phyloP scores from a whole-genome alignment of 306 rosid genomes.

The Quercus gilva region DNA sequence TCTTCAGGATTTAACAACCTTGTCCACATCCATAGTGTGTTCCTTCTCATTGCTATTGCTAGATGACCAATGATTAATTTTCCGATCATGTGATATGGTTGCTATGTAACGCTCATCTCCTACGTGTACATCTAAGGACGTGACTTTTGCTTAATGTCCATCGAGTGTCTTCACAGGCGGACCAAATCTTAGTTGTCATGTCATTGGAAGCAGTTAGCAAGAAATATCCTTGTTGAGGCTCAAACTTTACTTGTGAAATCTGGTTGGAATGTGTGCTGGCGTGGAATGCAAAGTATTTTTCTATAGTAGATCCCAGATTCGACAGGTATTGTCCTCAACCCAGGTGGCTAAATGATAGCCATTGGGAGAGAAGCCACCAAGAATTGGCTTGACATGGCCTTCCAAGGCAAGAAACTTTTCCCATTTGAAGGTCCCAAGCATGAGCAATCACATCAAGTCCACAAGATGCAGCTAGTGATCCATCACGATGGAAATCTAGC shows the following conservation, averaged over 20 bases:
- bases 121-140: conserved; percentile 63
- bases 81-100: conserved; percentile 10
- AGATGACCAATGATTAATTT: conserved; percentile 5
- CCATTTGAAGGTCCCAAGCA: conserved; percentile 96
- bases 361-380: conserved; percentile 80
- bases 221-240: conserved; percentile 95
- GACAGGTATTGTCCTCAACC: conserved; percentile 84
- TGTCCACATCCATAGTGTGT: conserved; percentile 30
- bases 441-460: conserved; percentile 82
- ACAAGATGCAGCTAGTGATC: conserved; percentile 87
- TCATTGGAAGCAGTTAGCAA: conserved; percentile 89
- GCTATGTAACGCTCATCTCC: conserved; percentile 76
- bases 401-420: conserved; percentile 87
- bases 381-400: conserved; percentile 93
- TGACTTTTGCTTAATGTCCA: conserved; percentile 88
- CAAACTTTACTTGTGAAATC: conserved; percentile 84
- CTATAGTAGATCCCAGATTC: conserved; percentile 91
- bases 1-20: too few species aligned
- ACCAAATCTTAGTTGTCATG: conserved; percentile 82
- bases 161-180: conserved; percentile 74
- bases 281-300: conserved; percentile 70
- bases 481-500: conserved; percentile 76
- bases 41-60: conserved; percentile 35
- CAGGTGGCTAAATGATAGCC: conserved; percentile 91
- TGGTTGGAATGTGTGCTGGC: conserved; percentile 95